Evolutionary conservation across 495 filamentous ascomycete genomes (phyloP).

Genomic region (Melanomma pulvis-pyrius): DNA sequence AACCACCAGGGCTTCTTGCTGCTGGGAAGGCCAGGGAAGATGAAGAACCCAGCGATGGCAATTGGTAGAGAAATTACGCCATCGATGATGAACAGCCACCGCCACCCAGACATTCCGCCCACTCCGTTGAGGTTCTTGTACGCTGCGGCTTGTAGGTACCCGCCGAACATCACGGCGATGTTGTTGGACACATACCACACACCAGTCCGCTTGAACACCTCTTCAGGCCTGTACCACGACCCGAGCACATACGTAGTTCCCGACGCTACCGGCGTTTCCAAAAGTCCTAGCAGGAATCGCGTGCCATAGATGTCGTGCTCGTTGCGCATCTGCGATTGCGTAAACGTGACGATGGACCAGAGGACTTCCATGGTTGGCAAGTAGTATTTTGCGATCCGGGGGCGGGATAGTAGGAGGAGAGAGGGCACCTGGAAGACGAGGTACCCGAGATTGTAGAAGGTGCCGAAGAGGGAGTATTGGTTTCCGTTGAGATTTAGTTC

Average conservation of each 20-base stretch:
- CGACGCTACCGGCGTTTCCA: slow-evolving; percentile 42
- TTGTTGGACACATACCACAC: slow-evolving; percentile 48
- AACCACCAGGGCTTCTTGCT: slow-evolving; percentile 55
- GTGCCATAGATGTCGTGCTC: slow-evolving; percentile 57
- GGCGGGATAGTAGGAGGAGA: slow-evolving; percentile 35
- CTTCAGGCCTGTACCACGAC: slow-evolving; percentile 61
- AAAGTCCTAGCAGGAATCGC: slow-evolving; percentile 49
- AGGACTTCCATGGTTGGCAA: slow-evolving; percentile 50
- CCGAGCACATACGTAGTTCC: slow-evolving; percentile 58
- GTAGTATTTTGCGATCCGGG: slow-evolving; percentile 35
- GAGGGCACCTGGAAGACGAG: slow-evolving; percentile 52
- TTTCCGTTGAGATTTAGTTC: slow-evolving; percentile 64
- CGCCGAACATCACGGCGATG: slow-evolving; percentile 44
- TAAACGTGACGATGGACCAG: slow-evolving; percentile 54
- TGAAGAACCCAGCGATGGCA: slow-evolving; percentile 56
- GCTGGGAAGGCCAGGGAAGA: slow-evolving; percentile 76
- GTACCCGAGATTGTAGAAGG: slow-evolving; percentile 52
- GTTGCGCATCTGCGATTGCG: slow-evolving; percentile 54
- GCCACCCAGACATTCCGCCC: slow-evolving; percentile 50
- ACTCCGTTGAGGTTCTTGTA: slow-evolving; percentile 48
- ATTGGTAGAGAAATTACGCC: slow-evolving; percentile 60
- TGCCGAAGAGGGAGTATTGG: slow-evolving; percentile 64
- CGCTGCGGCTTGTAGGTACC: slow-evolving; percentile 59
- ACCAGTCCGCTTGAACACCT: slow-evolving; percentile 59
- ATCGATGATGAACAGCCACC: slow-evolving; percentile 80